These are phyloP conservation scores for Penicillium malachiteum DNA, from an alignment of 495 filamentous ascomycete genomes.

Conservation along the genomic window DNA sequence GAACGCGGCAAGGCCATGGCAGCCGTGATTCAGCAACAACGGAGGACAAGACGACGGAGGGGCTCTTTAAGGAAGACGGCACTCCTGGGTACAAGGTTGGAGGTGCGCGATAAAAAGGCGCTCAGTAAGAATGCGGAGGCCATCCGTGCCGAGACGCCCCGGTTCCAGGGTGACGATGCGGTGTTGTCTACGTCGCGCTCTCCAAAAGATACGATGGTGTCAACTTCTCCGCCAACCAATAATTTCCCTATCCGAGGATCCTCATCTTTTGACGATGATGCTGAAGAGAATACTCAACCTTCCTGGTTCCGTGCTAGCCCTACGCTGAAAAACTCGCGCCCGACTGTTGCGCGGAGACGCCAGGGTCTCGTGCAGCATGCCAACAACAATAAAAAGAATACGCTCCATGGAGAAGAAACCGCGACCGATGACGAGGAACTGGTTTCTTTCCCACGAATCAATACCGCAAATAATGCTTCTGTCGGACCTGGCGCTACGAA, in stretches of 20 bases:
- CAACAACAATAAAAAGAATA: constrained; percentile 18
- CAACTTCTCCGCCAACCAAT: background rate
- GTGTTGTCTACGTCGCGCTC: constrained; percentile 2
- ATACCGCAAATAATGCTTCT: constrained; percentile 18
- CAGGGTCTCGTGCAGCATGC: constrained; percentile 42
- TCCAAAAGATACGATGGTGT: constrained; percentile 18
- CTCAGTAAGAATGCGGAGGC: constrained; percentile 32
- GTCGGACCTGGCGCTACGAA: constrained; percentile 31
- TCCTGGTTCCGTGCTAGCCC: constrained; percentile 29
- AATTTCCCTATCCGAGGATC: background rate
- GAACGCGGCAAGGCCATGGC: constrained; percentile 53
- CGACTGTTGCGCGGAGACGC: constrained; percentile 24
- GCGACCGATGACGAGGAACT: constrained; percentile 82
- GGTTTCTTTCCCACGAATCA: constrained; percentile 53
- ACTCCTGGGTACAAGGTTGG: constrained; percentile 64
- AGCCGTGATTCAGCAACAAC: constrained; percentile 58
- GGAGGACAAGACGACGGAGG: constrained; percentile 69
- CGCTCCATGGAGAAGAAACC: constrained; percentile 60
- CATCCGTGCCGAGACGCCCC: constrained; percentile 32
- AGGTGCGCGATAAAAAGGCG: constrained; percentile 48
- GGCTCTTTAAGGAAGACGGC: constrained; percentile 80
- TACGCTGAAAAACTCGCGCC: constrained; percentile 21
- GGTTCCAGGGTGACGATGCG: background rate
- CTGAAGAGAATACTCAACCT: constrained; percentile 7
- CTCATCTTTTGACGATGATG: constrained; percentile 20